Conservation (phyloP, 2,329 filamentous ascomycete genomes). For the Trichoderma sp. region DNA sequence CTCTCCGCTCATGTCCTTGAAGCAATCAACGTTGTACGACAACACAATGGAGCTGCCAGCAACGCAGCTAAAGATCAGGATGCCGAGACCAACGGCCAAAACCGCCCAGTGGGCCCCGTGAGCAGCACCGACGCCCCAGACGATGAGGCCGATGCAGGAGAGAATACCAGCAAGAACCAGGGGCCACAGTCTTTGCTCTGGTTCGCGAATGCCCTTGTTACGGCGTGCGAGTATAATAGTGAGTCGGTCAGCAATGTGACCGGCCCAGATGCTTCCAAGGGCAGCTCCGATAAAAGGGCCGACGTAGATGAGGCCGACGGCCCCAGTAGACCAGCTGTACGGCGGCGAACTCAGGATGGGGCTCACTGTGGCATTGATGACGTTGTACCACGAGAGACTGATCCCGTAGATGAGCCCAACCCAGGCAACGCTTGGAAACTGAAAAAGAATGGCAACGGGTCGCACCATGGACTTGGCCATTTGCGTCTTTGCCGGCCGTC, state of each 20-base stretch:
- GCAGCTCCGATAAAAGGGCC: conserved; percentile 30
- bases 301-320: not conserved
- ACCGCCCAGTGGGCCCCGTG: conserved; percentile 36
- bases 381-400: not conserved
- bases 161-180: conserved; percentile 37
- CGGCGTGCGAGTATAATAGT: conserved; percentile 33
- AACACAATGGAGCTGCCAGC: not conserved
- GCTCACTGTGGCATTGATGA: not conserved
- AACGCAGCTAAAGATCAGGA: not conserved
- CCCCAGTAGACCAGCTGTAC: not conserved
- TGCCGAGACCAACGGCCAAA: conserved; percentile 34
- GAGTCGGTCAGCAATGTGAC: conserved; percentile 33
- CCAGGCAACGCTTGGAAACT: not conserved
- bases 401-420: not conserved
- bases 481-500: not conserved
- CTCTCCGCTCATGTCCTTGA: not conserved
- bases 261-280: conserved; percentile 14
- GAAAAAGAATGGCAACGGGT: not conserved
- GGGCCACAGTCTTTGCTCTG: conserved; percentile 37
- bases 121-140: conserved; percentile 47
- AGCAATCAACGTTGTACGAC: not conserved
- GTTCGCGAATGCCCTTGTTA: conserved; percentile 36
- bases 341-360: not conserved
- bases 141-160: conserved; percentile 42
- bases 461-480: not conserved